Percentiles rank a stretch among this genome's conserved stretches.
These are phyloP conservation scores for Bipolaris gigantea DNA, from an alignment of 2,329 filamentous ascomycete species.

Conservation along the genomic window DNA sequence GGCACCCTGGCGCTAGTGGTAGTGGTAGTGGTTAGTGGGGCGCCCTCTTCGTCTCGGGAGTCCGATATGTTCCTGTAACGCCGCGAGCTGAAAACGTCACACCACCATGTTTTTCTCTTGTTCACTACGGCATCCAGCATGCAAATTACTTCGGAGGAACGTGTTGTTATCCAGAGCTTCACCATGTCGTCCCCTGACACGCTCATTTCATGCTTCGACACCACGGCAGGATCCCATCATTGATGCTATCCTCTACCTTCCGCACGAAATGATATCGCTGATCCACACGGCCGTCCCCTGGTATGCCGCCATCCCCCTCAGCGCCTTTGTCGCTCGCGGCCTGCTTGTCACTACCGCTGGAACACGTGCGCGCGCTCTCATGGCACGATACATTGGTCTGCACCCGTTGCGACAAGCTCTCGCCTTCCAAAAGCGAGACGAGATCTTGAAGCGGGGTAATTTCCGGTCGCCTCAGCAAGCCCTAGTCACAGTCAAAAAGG, in stretches of 20 bases:
- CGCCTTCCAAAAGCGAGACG: constrained; percentile 26
- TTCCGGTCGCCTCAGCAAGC: constrained; percentile 28
- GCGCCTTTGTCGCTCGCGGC: constrained; percentile 56
- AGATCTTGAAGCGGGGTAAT: constrained; percentile 22
- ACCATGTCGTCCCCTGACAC: constrained; percentile 20
- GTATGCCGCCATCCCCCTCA: constrained; percentile 58
- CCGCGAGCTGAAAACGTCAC: constrained; percentile 8
- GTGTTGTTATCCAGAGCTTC: constrained; percentile 1
- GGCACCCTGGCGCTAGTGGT: constrained; percentile 16
- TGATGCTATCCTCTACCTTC: constrained; percentile 48
- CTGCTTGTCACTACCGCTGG: constrained; percentile 52
- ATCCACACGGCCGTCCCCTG: constrained; percentile 60
- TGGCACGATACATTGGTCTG: constrained; percentile 48
- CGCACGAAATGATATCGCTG: constrained; percentile 52
- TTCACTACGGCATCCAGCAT: constrained; percentile 24
- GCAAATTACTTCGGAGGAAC: constrained; percentile 30
- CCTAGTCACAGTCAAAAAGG: constrained; percentile 10
- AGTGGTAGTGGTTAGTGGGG: constrained; percentile 5
- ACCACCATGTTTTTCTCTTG: constrained; percentile 29
- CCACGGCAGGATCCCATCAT: constrained; percentile 44
- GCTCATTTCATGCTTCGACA: constrained; percentile 56
- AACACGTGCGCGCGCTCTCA: constrained; percentile 47
- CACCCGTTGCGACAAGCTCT: constrained; percentile 46
- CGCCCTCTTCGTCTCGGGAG: constrained; percentile 20
- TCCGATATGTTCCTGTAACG: constrained; percentile 6